phyloP scores from a whole-genome alignment of 2,329 filamentous ascomycete species.

The Arthrobotrys sphaeroides region DNA sequence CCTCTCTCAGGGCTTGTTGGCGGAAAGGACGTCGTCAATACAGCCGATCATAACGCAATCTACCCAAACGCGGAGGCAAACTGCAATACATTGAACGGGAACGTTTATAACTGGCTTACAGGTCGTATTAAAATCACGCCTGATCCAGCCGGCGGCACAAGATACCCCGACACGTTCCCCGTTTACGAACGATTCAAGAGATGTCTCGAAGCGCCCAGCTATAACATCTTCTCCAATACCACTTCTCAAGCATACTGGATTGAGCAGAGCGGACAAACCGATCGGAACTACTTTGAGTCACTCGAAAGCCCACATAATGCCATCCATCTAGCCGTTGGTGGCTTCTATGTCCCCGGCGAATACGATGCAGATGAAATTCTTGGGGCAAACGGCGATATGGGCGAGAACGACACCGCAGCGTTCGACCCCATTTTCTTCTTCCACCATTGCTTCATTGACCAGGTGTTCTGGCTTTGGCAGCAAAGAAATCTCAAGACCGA shows the following conservation, averaged over 20 bases:
- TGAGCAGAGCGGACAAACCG: conserved; percentile 39
- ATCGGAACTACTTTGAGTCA: conserved; percentile 39
- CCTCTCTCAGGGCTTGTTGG: conserved; percentile 58
- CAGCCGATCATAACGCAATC: conserved; percentile 39
- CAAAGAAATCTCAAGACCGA: neutral
- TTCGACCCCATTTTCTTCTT: conserved; percentile 61
- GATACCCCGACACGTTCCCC: conserved; percentile 30
- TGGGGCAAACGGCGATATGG: conserved; percentile 60
- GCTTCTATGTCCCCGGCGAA: conserved; percentile 46
- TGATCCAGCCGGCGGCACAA: conserved; percentile 9
- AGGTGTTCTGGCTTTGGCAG: conserved; percentile 60
- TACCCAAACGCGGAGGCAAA: neutral
- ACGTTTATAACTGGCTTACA: conserved; percentile 16
- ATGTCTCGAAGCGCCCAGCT: conserved; percentile 59
- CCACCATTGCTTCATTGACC: conserved; percentile 60
- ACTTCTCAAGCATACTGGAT: conserved; percentile 56
- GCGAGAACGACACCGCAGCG: conserved; percentile 60
- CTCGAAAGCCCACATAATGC: conserved; percentile 58
- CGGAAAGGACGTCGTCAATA: neutral
- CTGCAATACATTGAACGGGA: neutral
- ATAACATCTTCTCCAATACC: conserved; percentile 60
- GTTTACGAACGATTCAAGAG: conserved; percentile 35
- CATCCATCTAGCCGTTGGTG: conserved; percentile 59
- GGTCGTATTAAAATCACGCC: conserved; percentile 21
- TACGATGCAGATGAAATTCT: conserved; percentile 40